Percentiles rank a stretch among this genome's conserved stretches.
Conservation (phyloP, 805 yeast genomes). For the Metschnikowia kunwiensis region DNA sequence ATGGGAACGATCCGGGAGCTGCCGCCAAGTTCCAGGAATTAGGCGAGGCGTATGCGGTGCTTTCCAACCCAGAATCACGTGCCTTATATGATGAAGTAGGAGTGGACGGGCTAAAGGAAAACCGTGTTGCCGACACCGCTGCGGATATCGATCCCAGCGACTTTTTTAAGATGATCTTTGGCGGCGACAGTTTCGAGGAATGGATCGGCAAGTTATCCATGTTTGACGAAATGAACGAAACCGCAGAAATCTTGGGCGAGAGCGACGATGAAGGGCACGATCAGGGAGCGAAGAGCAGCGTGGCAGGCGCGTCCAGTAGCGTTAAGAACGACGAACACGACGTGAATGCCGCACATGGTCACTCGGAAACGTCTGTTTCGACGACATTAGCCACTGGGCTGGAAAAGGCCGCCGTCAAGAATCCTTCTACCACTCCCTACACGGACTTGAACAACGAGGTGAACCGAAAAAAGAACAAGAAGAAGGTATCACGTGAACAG, state of each 20-base stretch:
- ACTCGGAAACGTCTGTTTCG: neutral
- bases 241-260: conserved; percentile 45
- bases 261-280: conserved; percentile 37
- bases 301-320: neutral
- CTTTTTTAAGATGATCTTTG: conserved; percentile 78
- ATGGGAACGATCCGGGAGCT: conserved; percentile 91
- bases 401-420: neutral
- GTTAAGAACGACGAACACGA: conserved; percentile 2
- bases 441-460: conserved; percentile 22
- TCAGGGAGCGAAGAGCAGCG: conserved; percentile 7
- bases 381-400: conserved; percentile 25
- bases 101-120: conserved; percentile 52
- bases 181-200: conserved; percentile 73
- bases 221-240: conserved; percentile 67
- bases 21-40: conserved; percentile 77
- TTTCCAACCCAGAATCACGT: conserved; percentile 70
- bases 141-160: conserved; percentile 76
- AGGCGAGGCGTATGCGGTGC: conserved; percentile 68
- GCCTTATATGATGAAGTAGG: conserved; percentile 82
- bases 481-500: conserved; percentile 32
- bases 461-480: conserved; percentile 28
- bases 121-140: conserved; percentile 69
- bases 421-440: conserved; percentile 6
- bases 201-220: conserved; percentile 88
- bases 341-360: neutral